These are phyloP conservation scores for Ogataea zsoltii DNA, from an alignment of 805 yeast species.

Conservation along the genomic window DNA sequence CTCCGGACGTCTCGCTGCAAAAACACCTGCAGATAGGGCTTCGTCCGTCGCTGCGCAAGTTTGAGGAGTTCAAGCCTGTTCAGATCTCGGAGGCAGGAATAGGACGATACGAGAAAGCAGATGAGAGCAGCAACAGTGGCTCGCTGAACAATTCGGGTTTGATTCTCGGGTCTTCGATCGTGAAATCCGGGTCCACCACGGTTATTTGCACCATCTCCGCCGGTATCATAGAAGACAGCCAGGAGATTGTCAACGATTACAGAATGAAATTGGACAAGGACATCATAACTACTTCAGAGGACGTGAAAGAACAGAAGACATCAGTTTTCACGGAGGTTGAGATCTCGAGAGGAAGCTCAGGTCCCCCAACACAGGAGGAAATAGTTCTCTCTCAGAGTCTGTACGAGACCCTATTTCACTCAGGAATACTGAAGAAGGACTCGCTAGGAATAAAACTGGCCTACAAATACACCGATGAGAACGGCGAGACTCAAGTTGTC, in stretches of 20 bases:
- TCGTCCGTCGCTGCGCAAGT: constrained; percentile 72
- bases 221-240: constrained; percentile 59
- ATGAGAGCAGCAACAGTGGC: constrained; percentile 19
- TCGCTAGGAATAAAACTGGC: constrained; percentile 58
- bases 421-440: constrained; percentile 50
- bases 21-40: constrained; percentile 73
- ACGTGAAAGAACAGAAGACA: constrained; percentile 31
- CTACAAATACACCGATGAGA: constrained; percentile 49
- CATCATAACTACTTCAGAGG: constrained; percentile 28
- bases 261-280: constrained; percentile 40
- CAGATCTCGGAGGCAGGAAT: constrained; percentile 41
- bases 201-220: constrained; percentile 72
- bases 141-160: constrained; percentile 20
- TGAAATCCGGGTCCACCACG: constrained; percentile 70
- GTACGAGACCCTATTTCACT: constrained; percentile 59
- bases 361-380: constrained; percentile 86
- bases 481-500: constrained; percentile 48
- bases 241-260: constrained; percentile 43
- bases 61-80: constrained; percentile 70
- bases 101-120: constrained; percentile 30
- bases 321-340: constrained; percentile 74
- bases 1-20: constrained; percentile 81
- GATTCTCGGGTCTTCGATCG: constrained; percentile 66
- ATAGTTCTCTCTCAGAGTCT: constrained; percentile 69
- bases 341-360: constrained; percentile 69